Evolutionary conservation across 2,329 filamentous ascomycete species (phyloP).

Genomic region (Ophiognomonia clavigignenti-juglandacearum): DNA sequence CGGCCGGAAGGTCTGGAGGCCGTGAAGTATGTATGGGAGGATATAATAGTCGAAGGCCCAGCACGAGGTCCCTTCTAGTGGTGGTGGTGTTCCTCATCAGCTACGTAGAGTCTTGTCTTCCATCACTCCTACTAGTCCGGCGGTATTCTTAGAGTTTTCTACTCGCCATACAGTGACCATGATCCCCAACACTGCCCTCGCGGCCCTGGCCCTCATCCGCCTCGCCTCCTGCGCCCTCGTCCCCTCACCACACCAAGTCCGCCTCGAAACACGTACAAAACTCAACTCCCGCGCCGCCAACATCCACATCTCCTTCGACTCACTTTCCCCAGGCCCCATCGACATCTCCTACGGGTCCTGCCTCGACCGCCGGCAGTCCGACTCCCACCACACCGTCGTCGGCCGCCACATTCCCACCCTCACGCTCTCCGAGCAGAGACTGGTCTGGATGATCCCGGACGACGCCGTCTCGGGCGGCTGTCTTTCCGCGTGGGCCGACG

Average conservation of each 20-base stretch:
- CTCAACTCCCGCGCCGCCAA: slow-evolving; percentile 30
- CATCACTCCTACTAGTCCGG: not conserved
- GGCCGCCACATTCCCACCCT: slow-evolving; percentile 14
- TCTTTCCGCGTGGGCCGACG: slow-evolving; percentile 33
- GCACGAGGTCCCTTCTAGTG: too few relatives aligned
- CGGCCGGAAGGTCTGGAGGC: too few relatives aligned
- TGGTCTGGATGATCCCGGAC: slow-evolving; percentile 30
- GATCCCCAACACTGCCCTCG: not conserved
- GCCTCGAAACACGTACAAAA: slow-evolving; percentile 30
- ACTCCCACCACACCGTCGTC: slow-evolving; percentile 26
- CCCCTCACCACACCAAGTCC: slow-evolving; percentile 11
- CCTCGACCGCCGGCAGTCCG: slow-evolving; percentile 12
- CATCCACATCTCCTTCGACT: slow-evolving; percentile 24
- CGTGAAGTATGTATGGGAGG: too few relatives aligned
- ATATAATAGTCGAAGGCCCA: too few relatives aligned
- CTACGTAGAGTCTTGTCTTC: not conserved
- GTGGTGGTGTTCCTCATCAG: too few relatives aligned
- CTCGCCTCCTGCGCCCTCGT: slow-evolving; percentile 17
- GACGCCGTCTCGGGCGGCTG: slow-evolving; percentile 29
- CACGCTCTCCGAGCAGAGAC: slow-evolving; percentile 24
- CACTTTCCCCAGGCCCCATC: slow-evolving; percentile 22
- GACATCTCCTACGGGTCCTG: slow-evolving; percentile 31
- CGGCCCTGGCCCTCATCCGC: not conserved
- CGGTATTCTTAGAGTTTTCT: not conserved
- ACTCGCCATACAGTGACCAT: not conserved